Percentiles rank a stretch among this genome's conserved stretches.
phyloP scores from a whole-genome alignment of 2,329 filamentous ascomycete species.

The Fusarium sp. region DNA sequence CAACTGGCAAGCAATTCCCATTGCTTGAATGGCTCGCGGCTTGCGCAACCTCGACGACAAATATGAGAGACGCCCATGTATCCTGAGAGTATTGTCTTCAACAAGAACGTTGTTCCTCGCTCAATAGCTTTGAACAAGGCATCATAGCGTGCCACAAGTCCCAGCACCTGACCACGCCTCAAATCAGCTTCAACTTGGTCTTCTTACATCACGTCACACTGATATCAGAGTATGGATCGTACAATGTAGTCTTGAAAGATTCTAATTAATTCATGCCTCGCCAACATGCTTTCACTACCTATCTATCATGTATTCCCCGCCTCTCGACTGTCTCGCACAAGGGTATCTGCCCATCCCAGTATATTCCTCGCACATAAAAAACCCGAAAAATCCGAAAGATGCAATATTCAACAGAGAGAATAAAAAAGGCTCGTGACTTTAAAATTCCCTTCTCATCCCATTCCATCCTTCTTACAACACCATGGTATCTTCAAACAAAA shows the following conservation, averaged over 20 bases:
- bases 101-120: no score
- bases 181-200: background rate
- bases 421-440: constrained; percentile 27
- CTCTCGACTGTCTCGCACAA: constrained; percentile 21
- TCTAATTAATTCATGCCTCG: constrained; percentile 36
- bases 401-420: constrained; percentile 28
- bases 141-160: no score
- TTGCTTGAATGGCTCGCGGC: no score
- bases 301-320: constrained; percentile 29
- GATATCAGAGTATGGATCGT: no score
- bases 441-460: constrained; percentile 21
- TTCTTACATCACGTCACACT: background rate
- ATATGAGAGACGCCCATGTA: no score
- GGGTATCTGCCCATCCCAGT: constrained; percentile 38
- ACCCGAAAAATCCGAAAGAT: constrained; percentile 23
- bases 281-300: constrained; percentile 11
- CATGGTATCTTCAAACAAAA: constrained; percentile 45
- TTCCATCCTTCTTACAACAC: constrained; percentile 39
- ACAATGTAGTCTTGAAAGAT: constrained; percentile 9
- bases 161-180: no score
- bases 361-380: constrained; percentile 23
- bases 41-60: no score
- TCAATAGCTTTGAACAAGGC: no score
- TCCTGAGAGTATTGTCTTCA: no score
- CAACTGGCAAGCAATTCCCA: no score